These are phyloP conservation scores for Pseudogymnoascus sp. DNA, from an alignment of 2,329 filamentous ascomycete species.

Conservation along the genomic window DNA sequence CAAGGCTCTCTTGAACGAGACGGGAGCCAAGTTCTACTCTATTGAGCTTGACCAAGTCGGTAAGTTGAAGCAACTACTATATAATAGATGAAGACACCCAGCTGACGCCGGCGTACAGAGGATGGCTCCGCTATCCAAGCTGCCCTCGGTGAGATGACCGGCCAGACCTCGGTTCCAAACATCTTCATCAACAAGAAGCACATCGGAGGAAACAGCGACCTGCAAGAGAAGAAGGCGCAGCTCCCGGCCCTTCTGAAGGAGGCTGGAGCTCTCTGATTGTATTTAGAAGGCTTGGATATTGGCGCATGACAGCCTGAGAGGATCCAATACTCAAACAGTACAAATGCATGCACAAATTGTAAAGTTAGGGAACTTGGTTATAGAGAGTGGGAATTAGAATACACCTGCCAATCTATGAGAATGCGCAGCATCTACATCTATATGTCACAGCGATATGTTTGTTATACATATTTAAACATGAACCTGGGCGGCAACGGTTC, in stretches of 20 bases:
- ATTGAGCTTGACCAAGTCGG: slow-evolving; percentile 81
- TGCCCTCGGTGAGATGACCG: slow-evolving; percentile 69
- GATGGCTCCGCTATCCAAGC: slow-evolving; percentile 78
- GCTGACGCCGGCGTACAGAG: slow-evolving; percentile 38
- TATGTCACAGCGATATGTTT: not conserved
- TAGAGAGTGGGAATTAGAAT: slow-evolving; percentile 8
- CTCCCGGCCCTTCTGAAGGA: slow-evolving; percentile 56
- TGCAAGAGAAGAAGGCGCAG: slow-evolving; percentile 59
- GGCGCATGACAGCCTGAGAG: not conserved
- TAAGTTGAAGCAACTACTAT: slow-evolving; percentile 38
- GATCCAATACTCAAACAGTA: not conserved
- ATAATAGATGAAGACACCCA: not conserved
- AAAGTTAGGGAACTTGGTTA: not conserved
- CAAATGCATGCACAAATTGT: not conserved
- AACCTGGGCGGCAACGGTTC: slow-evolving; percentile 77
- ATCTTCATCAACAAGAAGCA: slow-evolving; percentile 87
- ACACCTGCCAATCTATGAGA: slow-evolving; percentile 4
- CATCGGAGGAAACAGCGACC: slow-evolving; percentile 91
- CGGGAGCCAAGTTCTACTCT: slow-evolving; percentile 63
- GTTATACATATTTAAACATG: slow-evolving; percentile 15
- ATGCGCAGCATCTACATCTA: not conserved
- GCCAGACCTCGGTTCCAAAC: slow-evolving; percentile 88
- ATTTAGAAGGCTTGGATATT: not conserved
- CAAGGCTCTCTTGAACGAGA: slow-evolving; percentile 63
- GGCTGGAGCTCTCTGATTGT: slow-evolving; percentile 50